These are phyloP conservation scores for Phanerodontia chrysosporium DNA, from an alignment of 768 basidiomycete genomes.

Conservation along the genomic window DNA sequence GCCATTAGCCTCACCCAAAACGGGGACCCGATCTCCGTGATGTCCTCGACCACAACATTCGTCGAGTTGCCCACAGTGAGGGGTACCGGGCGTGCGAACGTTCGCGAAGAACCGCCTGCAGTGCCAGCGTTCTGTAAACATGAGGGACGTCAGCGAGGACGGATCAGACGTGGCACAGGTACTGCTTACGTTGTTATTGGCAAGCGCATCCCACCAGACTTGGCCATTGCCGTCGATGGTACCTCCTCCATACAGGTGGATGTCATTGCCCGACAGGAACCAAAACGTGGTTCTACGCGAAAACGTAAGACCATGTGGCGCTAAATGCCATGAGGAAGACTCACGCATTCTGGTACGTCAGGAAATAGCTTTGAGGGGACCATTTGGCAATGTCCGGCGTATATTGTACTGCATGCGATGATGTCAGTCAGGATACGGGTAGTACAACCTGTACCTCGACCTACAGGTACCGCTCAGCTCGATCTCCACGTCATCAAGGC, in stretches of 20 bases:
- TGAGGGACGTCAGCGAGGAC: neutral
- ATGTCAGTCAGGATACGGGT: neutral
- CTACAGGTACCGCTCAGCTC: constrained; percentile 34
- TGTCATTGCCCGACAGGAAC: constrained; percentile 34
- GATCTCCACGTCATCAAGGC: constrained; percentile 35
- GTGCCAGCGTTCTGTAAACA: constrained; percentile 30
- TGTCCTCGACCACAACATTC: constrained; percentile 36
- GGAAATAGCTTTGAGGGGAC: constrained; percentile 33
- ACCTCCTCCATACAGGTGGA: constrained; percentile 40
- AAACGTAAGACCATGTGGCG: neutral
- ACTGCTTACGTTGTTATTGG: constrained; percentile 19
- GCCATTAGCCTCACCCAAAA: constrained; percentile 33
- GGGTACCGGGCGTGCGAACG: constrained; percentile 41
- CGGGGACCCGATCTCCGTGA: constrained; percentile 36
- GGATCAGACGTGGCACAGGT: neutral
- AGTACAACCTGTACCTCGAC: too few species aligned
- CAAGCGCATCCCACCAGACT: constrained; percentile 33
- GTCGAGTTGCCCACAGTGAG: constrained; percentile 40
- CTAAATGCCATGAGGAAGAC: neutral
- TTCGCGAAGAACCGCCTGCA: constrained; percentile 38
- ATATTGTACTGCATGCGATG: constrained; percentile 22
- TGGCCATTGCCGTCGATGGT: constrained; percentile 46
- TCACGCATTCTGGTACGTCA: constrained; percentile 41
- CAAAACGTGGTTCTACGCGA: constrained; percentile 34
- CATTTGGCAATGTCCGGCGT: constrained; percentile 39